Conservation (phyloP, 371 early-diverging fungal genomes). For the Mucor sp. region DNA sequence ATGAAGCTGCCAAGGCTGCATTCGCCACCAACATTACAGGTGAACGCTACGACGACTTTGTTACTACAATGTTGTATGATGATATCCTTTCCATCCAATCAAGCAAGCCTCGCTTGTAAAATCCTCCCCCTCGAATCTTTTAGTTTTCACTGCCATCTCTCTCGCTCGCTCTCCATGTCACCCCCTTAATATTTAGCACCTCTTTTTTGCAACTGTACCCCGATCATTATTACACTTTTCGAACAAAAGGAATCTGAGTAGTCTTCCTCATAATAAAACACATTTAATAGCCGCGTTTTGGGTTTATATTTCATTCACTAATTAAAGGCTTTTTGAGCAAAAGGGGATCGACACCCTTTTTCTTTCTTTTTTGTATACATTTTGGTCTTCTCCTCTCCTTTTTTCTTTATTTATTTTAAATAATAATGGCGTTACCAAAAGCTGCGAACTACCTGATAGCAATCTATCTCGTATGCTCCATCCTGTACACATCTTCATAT, state of each 20-base stretch:
- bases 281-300: not conserved
- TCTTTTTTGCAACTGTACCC: not conserved
- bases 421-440: conserved; percentile 29
- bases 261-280: not conserved
- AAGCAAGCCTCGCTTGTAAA: conserved; percentile 21
- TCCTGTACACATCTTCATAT: conserved; percentile 31
- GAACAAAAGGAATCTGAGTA: conserved; percentile 1
- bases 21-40: conserved; percentile 83
- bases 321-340: not conserved
- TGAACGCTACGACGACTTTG: conserved; percentile 83
- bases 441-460: conserved; percentile 23
- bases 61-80: conserved; percentile 85
- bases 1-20: conserved; percentile 75
- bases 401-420: not conserved
- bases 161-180: not conserved
- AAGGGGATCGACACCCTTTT: conserved; percentile 6
- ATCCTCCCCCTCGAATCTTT: not conserved
- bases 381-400: conserved; percentile 1
- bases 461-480: conserved; percentile 25
- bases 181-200: not conserved
- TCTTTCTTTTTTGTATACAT: not conserved
- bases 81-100: conserved; percentile 55
- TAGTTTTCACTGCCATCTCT: not conserved
- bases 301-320: not conserved
- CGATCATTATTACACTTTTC: not conserved